Base-by-base conservation (phyloP, 1,139 yeast genomes). In the Arxiozyma heterogenica region DNA sequence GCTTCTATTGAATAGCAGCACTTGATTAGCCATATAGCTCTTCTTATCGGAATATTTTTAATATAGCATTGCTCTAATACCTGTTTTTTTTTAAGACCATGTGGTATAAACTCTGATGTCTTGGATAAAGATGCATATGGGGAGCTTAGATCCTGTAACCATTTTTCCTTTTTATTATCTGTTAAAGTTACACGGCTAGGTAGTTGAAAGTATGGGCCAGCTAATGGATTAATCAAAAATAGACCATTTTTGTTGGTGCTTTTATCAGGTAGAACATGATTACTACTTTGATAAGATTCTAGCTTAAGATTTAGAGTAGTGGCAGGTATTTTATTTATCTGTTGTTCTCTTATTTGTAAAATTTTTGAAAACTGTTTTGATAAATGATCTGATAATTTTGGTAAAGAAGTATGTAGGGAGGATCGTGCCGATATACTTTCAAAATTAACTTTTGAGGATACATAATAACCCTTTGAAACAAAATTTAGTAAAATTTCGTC, bases 1-100 rank as follows among this genome's bases (percentile, higher is more conserved):
- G 86, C 78, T 64, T 91, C 98, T 55, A 90, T 87, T 18, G 86
- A 83, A 20, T 93, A 82, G 1, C 90, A 88, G 68, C 96, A 87
- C 60, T 88, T 81, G 3, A 93, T 86, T 57, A 91, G 78, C 98
- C 98, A 91, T 4, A 91, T 71, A 0, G 96, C 96, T 56, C 97
- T 73, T 25, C 80, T 68, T 4, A 85, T 73, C 0, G 98, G 97
- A 0, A 91, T 82, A 41, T 72, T 71, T 62, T 83, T 83, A 44
- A 73, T 65, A 58, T 86, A 77, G 59, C 94, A 77, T 55, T 84
- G 86, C 58, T 90, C 96, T 4, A 91, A 69, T 44, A 91, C 73
- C 1, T 79, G 76, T 61, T 83, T 81, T 65, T 88, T 86, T 59
- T 91, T 75, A 25, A 91, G 80, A 0, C 97, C 97, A 67, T 91